phyloP scores from a whole-genome alignment of 2,329 filamentous ascomycete genomes.

The Furcasterigmium furcatum region DNA sequence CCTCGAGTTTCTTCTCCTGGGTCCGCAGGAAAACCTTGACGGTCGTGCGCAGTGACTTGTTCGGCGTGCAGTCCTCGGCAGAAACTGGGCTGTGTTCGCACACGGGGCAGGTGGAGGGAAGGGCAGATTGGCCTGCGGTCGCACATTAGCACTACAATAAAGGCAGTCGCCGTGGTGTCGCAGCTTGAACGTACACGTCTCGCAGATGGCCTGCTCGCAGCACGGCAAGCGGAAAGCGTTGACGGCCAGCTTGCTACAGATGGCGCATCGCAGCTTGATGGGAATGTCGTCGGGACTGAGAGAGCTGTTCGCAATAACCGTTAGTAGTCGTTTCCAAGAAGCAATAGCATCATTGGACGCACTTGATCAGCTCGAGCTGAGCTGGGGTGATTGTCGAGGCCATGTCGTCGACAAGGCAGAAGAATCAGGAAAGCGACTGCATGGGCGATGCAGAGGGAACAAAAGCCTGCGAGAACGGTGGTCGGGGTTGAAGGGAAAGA shows the following conservation, averaged over 20 bases:
- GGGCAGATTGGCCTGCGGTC: conserved; percentile 66
- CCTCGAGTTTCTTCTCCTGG: conserved; percentile 84
- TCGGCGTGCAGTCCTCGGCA: conserved; percentile 79
- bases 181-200: conserved; percentile 63
- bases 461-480: background rate
- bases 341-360: conserved; percentile 11
- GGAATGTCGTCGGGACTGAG: conserved; percentile 82
- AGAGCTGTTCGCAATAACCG: conserved; percentile 48
- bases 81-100: conserved; percentile 91
- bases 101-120: conserved; percentile 80
- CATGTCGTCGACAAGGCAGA: conserved; percentile 14
- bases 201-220: conserved; percentile 93
- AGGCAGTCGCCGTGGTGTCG: background rate
- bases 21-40: conserved; percentile 88
- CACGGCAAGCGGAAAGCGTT: conserved; percentile 91
- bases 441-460: conserved; percentile 5
- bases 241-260: conserved; percentile 85
- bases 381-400: conserved; percentile 37
- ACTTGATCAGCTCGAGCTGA: conserved; percentile 59
- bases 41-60: conserved; percentile 89
- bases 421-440: conserved; percentile 10
- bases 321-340: conserved; percentile 3
- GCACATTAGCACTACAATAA: conserved; percentile 8
- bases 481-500: background rate
- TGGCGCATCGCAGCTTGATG: conserved; percentile 92